Conservation (phyloP, 192 early-diverging fungal species). For the Rhizoclosmatium sp. region DNA sequence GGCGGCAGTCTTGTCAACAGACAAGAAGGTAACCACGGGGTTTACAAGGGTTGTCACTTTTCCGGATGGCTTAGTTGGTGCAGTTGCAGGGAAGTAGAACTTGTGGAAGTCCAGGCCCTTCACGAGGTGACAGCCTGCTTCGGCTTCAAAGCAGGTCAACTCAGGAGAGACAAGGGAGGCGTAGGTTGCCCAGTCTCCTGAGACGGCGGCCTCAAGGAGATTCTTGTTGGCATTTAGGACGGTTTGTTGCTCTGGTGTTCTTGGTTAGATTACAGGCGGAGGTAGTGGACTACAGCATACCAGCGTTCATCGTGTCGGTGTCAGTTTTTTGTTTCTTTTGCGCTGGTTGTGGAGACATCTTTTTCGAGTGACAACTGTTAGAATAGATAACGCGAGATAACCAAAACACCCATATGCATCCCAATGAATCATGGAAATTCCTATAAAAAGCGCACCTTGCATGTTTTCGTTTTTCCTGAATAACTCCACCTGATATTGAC, state of each 20-base stretch:
- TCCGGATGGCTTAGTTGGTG: background rate
- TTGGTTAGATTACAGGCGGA: no score
- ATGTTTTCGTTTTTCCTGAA: no score
- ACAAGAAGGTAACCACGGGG: constrained; percentile 45
- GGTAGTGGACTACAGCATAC: no score
- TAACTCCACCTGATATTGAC: no score
- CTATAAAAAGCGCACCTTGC: no score
- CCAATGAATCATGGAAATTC: no score
- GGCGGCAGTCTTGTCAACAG: constrained; percentile 44
- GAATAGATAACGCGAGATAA: no score
- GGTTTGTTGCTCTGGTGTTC: background rate
- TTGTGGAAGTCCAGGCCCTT: constrained; percentile 56
- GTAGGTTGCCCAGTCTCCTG: constrained; percentile 53
- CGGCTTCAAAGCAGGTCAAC: constrained; percentile 56
- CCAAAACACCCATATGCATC: no score
- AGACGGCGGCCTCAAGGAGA: constrained; percentile 47
- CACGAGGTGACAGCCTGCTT: constrained; percentile 46
- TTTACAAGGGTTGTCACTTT: constrained; percentile 40
- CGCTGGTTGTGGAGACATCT: background rate
- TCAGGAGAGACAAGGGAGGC: constrained; percentile 37
- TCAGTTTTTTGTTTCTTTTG: background rate
- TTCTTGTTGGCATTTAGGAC: constrained; percentile 32
- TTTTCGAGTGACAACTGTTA: no score
- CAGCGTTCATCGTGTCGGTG: no score
- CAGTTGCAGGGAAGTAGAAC: constrained; percentile 48